phyloP scores from a whole-genome alignment of 2,329 filamentous ascomycete species.

The Penicillium sp. region DNA sequence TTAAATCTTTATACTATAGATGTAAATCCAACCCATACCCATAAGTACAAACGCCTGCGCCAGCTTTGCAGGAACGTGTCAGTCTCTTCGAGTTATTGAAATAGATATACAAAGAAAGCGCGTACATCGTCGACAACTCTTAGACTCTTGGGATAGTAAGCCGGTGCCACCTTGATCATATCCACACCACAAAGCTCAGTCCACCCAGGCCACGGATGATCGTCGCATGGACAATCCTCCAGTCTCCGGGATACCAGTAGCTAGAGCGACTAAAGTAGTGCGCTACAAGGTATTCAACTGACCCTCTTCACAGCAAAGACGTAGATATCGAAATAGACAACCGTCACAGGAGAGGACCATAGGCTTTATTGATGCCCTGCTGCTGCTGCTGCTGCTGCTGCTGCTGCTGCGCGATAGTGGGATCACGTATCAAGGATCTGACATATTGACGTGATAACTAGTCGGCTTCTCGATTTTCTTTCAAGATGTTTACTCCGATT shows the following conservation, averaged over 20 bases:
- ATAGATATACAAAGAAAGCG: background rate
- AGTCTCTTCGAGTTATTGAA: conserved; percentile 10
- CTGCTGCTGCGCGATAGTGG: too few relatives aligned
- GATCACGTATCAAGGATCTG: conserved; percentile 38
- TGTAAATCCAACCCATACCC: conserved; percentile 64
- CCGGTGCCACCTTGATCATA: too few relatives aligned
- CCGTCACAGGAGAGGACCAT: too few relatives aligned
- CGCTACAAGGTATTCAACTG: background rate
- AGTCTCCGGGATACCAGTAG: conserved; percentile 59
- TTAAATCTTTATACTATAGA: background rate
- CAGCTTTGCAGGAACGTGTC: conserved; percentile 29
- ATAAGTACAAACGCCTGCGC: conserved; percentile 67
- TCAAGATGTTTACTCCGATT: background rate
- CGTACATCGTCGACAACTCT: conserved; percentile 48
- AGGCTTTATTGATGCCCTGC: too few relatives aligned
- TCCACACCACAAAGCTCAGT: conserved; percentile 58
- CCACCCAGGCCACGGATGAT: conserved; percentile 58
- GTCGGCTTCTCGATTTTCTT: background rate
- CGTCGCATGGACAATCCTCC: conserved; percentile 61
- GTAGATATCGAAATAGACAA: too few relatives aligned
- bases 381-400: too few relatives aligned
- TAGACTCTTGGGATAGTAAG: conserved; percentile 12
- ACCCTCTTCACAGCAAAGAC: too few relatives aligned
- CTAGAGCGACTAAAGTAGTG: conserved; percentile 36
- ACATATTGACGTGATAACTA: background rate